Percentiles rank a stretch among this genome's conserved stretches.
These are phyloP conservation scores for Ophiostoma angusticollis DNA, from an alignment of 2,329 filamentous ascomycete genomes.

Conservation along the genomic window DNA sequence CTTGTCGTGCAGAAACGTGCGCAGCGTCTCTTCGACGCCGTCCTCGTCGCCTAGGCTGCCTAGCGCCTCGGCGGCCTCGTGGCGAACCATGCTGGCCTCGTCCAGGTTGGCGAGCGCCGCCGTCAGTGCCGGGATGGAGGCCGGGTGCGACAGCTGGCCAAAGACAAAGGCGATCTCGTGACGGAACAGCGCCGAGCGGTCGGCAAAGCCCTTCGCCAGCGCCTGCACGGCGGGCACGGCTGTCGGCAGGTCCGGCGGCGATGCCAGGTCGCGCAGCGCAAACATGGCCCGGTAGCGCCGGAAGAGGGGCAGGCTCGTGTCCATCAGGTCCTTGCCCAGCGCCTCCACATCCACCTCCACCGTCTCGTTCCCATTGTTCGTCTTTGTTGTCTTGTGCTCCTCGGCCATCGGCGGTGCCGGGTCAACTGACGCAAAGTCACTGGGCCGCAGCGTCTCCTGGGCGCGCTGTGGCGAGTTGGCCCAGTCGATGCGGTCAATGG, in stretches of 20 bases:
- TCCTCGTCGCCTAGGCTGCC: constrained; percentile 88
- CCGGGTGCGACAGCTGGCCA: constrained; percentile 87
- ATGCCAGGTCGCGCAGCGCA: constrained; percentile 84
- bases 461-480: constrained; percentile 63
- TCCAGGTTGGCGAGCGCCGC: constrained; percentile 62
- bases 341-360: constrained; percentile 46
- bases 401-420: constrained; percentile 80
- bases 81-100: constrained; percentile 91
- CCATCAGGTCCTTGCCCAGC: constrained; percentile 64
- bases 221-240: constrained; percentile 78
- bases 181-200: constrained; percentile 83
- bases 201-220: constrained; percentile 71
- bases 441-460: constrained; percentile 55
- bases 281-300: constrained; percentile 97
- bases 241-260: constrained; percentile 80
- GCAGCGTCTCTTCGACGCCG: constrained; percentile 77
- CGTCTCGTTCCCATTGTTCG: not conserved
- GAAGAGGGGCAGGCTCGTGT: constrained; percentile 71
- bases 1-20: constrained; percentile 73
- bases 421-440: constrained; percentile 91
- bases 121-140: constrained; percentile 84
- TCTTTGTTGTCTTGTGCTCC: constrained; percentile 29
- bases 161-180: constrained; percentile 99
- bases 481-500: constrained; percentile 89
- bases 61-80: constrained; percentile 92